These are phyloP conservation scores for Mikania micrantha DNA, from an alignment of 129 eudicot species.

Conservation along the genomic window DNA sequence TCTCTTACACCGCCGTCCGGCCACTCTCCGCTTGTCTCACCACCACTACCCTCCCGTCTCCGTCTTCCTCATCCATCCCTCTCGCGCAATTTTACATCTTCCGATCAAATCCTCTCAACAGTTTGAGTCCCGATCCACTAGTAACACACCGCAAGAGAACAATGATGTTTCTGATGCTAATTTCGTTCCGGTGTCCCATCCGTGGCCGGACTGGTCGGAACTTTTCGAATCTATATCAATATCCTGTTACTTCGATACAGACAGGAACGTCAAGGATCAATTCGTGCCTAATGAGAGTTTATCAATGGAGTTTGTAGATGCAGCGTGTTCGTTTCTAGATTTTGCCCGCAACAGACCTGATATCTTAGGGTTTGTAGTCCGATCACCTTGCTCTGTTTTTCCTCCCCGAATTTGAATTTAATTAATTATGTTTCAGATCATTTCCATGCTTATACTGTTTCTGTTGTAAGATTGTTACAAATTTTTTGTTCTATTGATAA, in stretches of 20 bases:
- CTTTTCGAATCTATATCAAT: conserved; percentile 29
- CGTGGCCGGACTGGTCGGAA: conserved; percentile 68
- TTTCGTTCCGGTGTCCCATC: conserved; percentile 30
- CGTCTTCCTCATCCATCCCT: conserved; percentile 12
- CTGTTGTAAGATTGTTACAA: too few relatives aligned
- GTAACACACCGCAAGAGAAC: conserved; percentile 10
- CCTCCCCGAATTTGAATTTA: not conserved
- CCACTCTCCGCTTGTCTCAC: conserved; percentile 30
- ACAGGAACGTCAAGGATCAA: conserved; percentile 27
- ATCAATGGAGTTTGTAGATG: conserved; percentile 46
- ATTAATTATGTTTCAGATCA: not conserved
- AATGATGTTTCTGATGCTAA: conserved; percentile 6
- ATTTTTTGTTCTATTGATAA: not conserved
- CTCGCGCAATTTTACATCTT: conserved; percentile 2
- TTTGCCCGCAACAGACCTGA: conserved; percentile 53
- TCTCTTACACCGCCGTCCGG: conserved; percentile 28
- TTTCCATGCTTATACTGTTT: not conserved
- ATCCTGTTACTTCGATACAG: not conserved
- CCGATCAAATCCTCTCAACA: conserved; percentile 22
- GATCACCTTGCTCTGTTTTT: not conserved
- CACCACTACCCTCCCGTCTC: conserved; percentile 13
- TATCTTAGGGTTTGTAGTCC: conserved; percentile 46
- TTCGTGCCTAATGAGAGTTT: conserved; percentile 44
- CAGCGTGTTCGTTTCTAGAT: conserved; percentile 45
- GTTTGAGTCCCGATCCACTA: conserved; percentile 29